phyloP scores from a whole-genome alignment of 208 protist species.

The Chromosphaera perkinsii region DNA sequence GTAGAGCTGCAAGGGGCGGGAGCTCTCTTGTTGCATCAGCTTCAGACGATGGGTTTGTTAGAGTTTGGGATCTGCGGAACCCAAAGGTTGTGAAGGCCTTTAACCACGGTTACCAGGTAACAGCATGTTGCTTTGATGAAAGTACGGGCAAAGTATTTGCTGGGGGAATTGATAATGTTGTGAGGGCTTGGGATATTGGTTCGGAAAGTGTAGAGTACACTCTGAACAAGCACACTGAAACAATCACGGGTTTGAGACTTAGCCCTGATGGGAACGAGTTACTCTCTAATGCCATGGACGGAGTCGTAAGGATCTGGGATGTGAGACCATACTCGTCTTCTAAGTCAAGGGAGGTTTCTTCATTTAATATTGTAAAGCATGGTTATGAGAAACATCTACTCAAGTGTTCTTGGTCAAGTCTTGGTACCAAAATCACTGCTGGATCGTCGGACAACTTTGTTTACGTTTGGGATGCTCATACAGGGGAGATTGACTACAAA shows the following conservation, averaged over 20 bases:
- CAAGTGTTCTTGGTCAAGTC: constrained; percentile 28
- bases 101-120: constrained; percentile 24
- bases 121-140: constrained; percentile 11
- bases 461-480: constrained; percentile 52
- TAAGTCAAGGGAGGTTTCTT: no score
- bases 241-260: constrained; percentile 34
- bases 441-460: constrained; percentile 53
- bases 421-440: constrained; percentile 25
- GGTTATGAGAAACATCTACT: constrained; percentile 45
- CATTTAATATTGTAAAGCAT: constrained; percentile 32
- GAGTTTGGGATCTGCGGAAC: constrained; percentile 18
- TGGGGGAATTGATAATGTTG: not conserved
- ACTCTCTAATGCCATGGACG: constrained; percentile 45
- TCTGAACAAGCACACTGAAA: constrained; percentile 37
- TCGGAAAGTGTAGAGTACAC: constrained; percentile 27
- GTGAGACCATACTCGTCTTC: constrained; percentile 34
- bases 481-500: constrained; percentile 42
- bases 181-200: constrained; percentile 41
- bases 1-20: not conserved
- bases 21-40: constrained; percentile 11
- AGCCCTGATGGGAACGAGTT: constrained; percentile 40
- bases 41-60: constrained; percentile 29
- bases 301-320: constrained; percentile 41
- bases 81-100: constrained; percentile 15
- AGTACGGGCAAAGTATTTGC: constrained; percentile 8